Conservation (phyloP, 164 flowering plant genomes). For the Saururus chinensis region DNA sequence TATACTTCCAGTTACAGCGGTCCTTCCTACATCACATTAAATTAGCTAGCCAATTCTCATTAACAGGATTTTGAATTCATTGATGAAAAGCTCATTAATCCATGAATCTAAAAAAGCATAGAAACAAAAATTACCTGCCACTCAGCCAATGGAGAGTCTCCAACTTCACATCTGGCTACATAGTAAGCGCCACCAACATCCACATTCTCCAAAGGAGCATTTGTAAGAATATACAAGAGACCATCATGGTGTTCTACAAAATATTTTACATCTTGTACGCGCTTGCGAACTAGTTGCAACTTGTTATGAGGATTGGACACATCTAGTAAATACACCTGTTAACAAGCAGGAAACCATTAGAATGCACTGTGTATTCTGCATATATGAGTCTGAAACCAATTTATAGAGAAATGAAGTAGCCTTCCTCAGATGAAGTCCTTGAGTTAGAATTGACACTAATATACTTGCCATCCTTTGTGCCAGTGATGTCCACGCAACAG, state of each 20-base stretch:
- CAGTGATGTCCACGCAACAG: slow-evolving; percentile 82
- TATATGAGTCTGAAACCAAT: background rate
- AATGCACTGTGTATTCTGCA: background rate
- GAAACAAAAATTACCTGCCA: slow-evolving; percentile 57
- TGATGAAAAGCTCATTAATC: no score
- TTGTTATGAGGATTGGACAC: slow-evolving; percentile 37
- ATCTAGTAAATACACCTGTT: slow-evolving; percentile 74
- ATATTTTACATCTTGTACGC: slow-evolving; percentile 55
- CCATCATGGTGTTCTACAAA: slow-evolving; percentile 88
- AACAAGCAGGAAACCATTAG: background rate
- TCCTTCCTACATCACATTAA: no score
- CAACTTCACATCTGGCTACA: slow-evolving; percentile 47
- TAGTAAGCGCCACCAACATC: slow-evolving; percentile 32
- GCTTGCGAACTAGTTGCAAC: slow-evolving; percentile 42
- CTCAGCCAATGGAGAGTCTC: slow-evolving; percentile 27
- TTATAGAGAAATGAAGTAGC: slow-evolving; percentile 19
- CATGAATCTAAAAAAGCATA: no score
- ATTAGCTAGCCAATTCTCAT: no score
- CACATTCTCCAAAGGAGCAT: slow-evolving; percentile 20
- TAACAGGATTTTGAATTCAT: no score
- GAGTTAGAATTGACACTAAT: slow-evolving; percentile 90
- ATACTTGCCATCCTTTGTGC: slow-evolving; percentile 91
- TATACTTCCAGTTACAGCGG: no score
- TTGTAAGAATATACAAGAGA: slow-evolving; percentile 72
- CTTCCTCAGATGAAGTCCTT: slow-evolving; percentile 96